Evolutionary conservation across 2,329 filamentous ascomycete genomes (phyloP), one percentile per base, ranked within the genome.

Genomic region (Aureobasidium leucospermi): DNA sequence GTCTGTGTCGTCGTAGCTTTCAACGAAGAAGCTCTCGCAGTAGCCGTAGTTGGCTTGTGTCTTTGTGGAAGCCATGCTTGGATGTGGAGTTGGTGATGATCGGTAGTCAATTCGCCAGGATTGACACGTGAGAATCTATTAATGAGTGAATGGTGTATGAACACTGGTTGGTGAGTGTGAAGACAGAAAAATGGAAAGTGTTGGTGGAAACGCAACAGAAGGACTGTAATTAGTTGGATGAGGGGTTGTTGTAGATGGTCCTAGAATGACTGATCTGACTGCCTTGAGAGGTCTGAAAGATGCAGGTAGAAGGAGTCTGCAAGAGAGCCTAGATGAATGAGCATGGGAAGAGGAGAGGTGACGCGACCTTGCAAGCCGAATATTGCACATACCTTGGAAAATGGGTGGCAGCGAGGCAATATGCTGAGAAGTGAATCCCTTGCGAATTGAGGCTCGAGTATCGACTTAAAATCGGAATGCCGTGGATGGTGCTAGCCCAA

Each of bases 21-120:
- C 85, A 59, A 87, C 82, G 67, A 88, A 88, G 74, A 81, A 88
- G 60, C 81, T 85, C 64, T 87, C 85, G 71, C 85, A 88, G 59
- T 83, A 81, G 66, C 85, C 84, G 71, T 82, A 84, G 66, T 76
- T 76, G 61, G 78, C 4, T 75, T 61, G 79, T 75, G 55, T 74
- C 71, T 65, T 77, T 75, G 67, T 76, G 76, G 66, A 79, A 76
- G 70, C 77, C 82, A 67, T 81, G 78, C 82, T 85, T 85, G 67
- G 60, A 62, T 65, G 66, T 71, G 69, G 61, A 68, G 71, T 66
- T 65, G 64, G 70, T 72, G 72, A 71, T 66, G 71, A 76, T 70
- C 68, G 73, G 70, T 76, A 71, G 78, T 79, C 74, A 74, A 67
- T 67, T 77, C 74, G 74, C 74, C 74, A 70, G 73, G 74, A 74